Conservation (phyloP, 2,329 filamentous ascomycete genomes). For the Dothidotthia symphoricarpi region DNA sequence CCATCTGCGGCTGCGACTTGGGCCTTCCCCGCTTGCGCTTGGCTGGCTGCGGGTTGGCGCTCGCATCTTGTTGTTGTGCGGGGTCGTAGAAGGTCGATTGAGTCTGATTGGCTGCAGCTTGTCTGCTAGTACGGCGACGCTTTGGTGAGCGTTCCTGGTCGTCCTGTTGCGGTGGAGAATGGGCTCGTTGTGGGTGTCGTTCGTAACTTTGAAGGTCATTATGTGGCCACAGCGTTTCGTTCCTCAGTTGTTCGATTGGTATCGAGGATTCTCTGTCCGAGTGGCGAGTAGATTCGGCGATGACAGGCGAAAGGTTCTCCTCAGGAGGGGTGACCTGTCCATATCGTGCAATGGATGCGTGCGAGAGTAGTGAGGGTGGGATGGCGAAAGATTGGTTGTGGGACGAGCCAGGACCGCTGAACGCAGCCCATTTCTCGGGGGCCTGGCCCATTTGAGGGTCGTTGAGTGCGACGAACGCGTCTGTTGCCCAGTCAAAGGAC, state of each 20-base stretch:
- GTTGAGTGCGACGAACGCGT: slow-evolving; percentile 29
- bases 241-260: slow-evolving; percentile 29
- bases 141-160: slow-evolving; percentile 19
- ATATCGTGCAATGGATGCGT: slow-evolving; percentile 30
- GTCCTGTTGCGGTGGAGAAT: slow-evolving; percentile 6
- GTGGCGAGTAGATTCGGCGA: slow-evolving; percentile 9
- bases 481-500: slow-evolving; percentile 30
- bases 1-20: slow-evolving; percentile 35
- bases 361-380: slow-evolving; percentile 30
- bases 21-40: slow-evolving; percentile 41
- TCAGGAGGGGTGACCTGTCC: slow-evolving; percentile 41
- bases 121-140: slow-evolving; percentile 28
- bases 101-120: slow-evolving; percentile 11
- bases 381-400: slow-evolving; percentile 23
- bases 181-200: background rate
- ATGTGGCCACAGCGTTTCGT: slow-evolving; percentile 29
- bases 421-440: slow-evolving; percentile 25
- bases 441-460: slow-evolving; percentile 9
- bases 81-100: background rate
- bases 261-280: slow-evolving; percentile 22
- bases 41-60: slow-evolving; percentile 25
- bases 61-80: slow-evolving; percentile 10
- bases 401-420: slow-evolving; percentile 11
- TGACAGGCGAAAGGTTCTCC: slow-evolving; percentile 30
- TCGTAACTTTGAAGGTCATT: slow-evolving; percentile 1